Base-by-base conservation (phyloP, 2,329 filamentous ascomycete genomes). In the Colletotrichum gigasporum region DNA sequence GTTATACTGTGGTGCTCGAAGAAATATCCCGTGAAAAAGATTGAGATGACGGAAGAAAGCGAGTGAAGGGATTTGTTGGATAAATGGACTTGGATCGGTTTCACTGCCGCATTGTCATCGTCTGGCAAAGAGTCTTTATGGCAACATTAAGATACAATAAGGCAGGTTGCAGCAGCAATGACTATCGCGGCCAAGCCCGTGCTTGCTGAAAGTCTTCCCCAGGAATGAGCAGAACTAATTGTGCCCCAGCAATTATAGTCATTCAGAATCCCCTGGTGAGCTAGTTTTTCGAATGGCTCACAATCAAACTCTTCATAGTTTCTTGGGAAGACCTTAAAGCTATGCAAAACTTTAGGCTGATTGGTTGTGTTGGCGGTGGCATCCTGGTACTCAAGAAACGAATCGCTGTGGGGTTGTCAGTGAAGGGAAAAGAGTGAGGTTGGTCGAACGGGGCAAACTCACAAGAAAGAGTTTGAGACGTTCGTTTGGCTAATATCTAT, bases 1-100 rank as follows among this genome's bases (percentile, higher is more conserved):
- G 47, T 53, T 2, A 53, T 60, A 16, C 22, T 60, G 2, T 53
- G 47, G 45, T 53, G 47, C 14, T 60, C 56, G 8, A 53, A 60
- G 6, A 60, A 45, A 10, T 60, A 47, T 35, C 47, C 47, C 20
- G 47, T 60, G 0, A 32, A 10, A 3, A 60, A 53, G 47, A 45
- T 45, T 22, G 45, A 44, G 20, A 11, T 24, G 28, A 5, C 42
- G n/a, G 47, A 34, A 2, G 37, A 28, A 11, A 53, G 35, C 14
- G 56, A 52, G 10, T 24, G 34, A 14, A 12, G n/a, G n/a, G n/a
- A n/a, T n/a, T n/a, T n/a, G n/a, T n/a, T n/a, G n/a, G n/a, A n/a
- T n/a, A n/a, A n/a, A n/a, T n/a, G n/a, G n/a, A n/a, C n/a, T n/a
- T n/a, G n/a, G n/a, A n/a, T n/a, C n/a, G n/a, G n/a, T n/a, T n/a